Base-by-base conservation (phyloP, 2,329 filamentous ascomycete genomes). In the Cercospora nicotianae region DNA sequence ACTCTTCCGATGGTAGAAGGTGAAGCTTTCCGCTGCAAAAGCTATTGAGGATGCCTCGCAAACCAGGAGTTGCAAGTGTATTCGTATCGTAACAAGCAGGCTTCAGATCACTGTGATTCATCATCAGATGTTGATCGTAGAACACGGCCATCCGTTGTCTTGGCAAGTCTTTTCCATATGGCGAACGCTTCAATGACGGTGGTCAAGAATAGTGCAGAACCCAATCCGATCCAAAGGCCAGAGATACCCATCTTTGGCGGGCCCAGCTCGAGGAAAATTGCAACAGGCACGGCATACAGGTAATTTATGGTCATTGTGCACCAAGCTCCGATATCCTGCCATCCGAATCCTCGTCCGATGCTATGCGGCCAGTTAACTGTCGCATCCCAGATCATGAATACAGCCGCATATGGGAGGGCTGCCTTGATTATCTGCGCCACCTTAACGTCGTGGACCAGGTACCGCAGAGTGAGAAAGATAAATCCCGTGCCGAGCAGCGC, bases 321-420 rank as follows among this genome's bases (percentile, higher is more conserved):
- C 70, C 76, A 80, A 0, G 80, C 80, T 6, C 79, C 79, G 5
- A 81, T 77, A 1, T 73, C 75, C 67, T 81, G 80, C 66, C 77
- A 75, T 0, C 80, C 80, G 5, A 81, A 69, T 0, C 79, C 79
- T 0, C 80, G 72, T 6, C 80, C 69, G 2, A 81, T 71, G 10
- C 77, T 75, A 65, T 81, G 80, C 2, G 75, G 78, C 12, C 79
- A 74, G 23, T 78, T 78, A 2, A 77, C 77, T 0, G 76, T 78
- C 0, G 76, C 75, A 66, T 81, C 80, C 51, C 76, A 79, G 60
- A 81, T 72, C 53, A 80, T 78, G 71, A 81, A 81, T 0, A 76
- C 72, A 1, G 78, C 79, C 0, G 80, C 72, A 2, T 79, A 74
- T 3, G 79, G 78, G 31, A 81, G 70, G 6, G 78, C 77, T 8